These are phyloP conservation scores for Alternaria metachromatica DNA, from an alignment of 2,329 filamentous ascomycete species.

Conservation along the genomic window DNA sequence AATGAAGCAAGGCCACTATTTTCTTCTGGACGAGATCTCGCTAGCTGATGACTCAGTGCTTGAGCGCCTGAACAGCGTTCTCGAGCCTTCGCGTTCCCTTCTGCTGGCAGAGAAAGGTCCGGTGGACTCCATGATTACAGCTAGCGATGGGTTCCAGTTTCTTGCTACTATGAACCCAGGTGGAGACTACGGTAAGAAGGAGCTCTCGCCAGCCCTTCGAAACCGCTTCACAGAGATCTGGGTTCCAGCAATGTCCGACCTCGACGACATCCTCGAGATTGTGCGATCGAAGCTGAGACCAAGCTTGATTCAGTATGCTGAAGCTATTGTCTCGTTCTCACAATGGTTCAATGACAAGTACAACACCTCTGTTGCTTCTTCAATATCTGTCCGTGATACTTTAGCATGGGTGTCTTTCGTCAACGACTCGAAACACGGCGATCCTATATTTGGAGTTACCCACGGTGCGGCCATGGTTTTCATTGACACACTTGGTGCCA, in stretches of 20 bases:
- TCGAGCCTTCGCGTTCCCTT: conserved; percentile 85
- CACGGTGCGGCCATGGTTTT: conserved; percentile 96
- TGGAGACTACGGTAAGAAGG: conserved; percentile 97
- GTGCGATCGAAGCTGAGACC: conserved; percentile 74
- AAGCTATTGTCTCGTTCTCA: conserved; percentile 81
- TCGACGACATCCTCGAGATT: conserved; percentile 87
- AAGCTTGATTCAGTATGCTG: conserved; percentile 64
- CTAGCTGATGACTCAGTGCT: conserved; percentile 96
- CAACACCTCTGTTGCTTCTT: conserved; percentile 75
- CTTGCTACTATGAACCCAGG: conserved; percentile 99
- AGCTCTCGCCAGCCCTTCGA: conserved; percentile 90
- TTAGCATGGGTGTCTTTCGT: conserved; percentile 94
- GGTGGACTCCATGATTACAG: conserved; percentile 79
- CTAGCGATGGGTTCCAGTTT: conserved; percentile 85
- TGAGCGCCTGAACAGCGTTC: conserved; percentile 93
- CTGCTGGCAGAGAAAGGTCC: conserved; percentile 93
- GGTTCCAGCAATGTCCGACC: conserved; percentile 87
- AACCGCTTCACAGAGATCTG: conserved; percentile 99
- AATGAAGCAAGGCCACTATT: conserved; percentile 89
- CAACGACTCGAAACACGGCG: conserved; percentile 66
- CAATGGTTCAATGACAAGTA: conserved; percentile 88
- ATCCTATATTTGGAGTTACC: conserved; percentile 63
- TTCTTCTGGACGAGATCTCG: conserved; percentile 96
- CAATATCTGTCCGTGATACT: conserved; percentile 90
- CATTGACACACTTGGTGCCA: conserved; percentile 92